Evolutionary conservation across 345 rosid species (phyloP), one percentile per base, ranked within the genome.

Genomic region (Eucalyptus albens): DNA sequence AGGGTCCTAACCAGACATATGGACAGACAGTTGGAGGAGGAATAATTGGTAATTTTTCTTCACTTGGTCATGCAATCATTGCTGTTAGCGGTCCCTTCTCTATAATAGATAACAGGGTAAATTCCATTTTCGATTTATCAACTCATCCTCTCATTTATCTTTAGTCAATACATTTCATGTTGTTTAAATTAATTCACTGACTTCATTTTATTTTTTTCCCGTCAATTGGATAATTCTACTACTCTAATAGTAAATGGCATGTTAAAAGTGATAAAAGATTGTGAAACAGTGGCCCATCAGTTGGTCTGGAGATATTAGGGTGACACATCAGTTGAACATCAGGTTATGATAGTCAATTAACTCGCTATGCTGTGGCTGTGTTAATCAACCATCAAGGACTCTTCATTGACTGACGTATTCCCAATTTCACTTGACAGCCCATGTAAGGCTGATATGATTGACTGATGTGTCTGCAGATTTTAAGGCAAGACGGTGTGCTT

Each of bases 11-110:
- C 91, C 92, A 89, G 88, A 95, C 96, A 24, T 93, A 94, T 90
- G 95, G 95, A 60, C 93, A 92, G 93, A 95, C 93, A 67, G 88
- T 92, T 92, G 99, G 99, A 88, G 99, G 99, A 86, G 99, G 99
- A 88, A 97, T 97, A 97, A 96, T 97, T 50, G 99, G 99, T 97
- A 94, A 88, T 87, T 88, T 60, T 89, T 89, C 89, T 77, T 77
- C 83, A 77, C 3, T 77, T 21, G 27, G 45, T 77, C 83, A 40
- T 77, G 83, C 45, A 40, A 77, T 40, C 15, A 37, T 19, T 37
- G 27, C 45, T 37, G 15, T 26, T 72, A 47, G 29, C 44, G 60
- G 37, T 40, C 83, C 26, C 47, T 77, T 40, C 47, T 77, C 83
- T 40, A 44, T 77, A 21, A 40, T 77, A 11, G 27, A 77, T 77